phyloP scores from a whole-genome alignment of 164 flowering plant genomes.

The Tetracentron sinense region DNA sequence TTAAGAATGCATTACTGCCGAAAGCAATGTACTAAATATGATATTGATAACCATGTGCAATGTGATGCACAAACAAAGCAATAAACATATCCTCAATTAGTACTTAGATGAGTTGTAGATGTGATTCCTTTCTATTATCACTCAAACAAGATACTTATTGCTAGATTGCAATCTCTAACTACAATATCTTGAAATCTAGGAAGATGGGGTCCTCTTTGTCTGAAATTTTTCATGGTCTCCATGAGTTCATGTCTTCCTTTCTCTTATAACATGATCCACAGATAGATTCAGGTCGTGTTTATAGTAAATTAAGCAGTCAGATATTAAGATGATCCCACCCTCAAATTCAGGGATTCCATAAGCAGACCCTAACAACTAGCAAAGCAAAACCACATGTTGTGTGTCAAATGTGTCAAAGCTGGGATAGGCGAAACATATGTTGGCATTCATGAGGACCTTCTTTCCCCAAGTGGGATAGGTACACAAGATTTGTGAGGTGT shows the following conservation, averaged over 20 bases:
- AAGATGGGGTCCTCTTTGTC: constrained; percentile 14
- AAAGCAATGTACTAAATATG: too few relatives aligned
- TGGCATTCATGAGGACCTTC: not conserved
- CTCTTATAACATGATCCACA: too few relatives aligned
- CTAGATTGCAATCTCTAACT: not conserved
- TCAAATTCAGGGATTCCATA: constrained; percentile 12
- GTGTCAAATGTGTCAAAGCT: not conserved
- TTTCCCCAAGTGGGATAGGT: constrained; percentile 6
- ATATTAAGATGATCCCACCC: constrained; percentile 1
- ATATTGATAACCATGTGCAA: too few relatives aligned
- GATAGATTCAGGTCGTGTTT: too few relatives aligned
- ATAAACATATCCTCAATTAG: too few relatives aligned
- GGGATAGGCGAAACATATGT: constrained; percentile 14
- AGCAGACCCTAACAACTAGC: constrained; percentile 3
- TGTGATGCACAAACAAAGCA: too few relatives aligned
- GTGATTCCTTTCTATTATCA: too few relatives aligned
- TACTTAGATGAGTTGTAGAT: too few relatives aligned
- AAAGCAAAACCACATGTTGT: too few relatives aligned
- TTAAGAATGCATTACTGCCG: too few relatives aligned
- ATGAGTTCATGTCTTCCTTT: not conserved
- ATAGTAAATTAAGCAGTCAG: constrained; percentile 2
- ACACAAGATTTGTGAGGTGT: constrained; percentile 9
- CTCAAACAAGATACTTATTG: too few relatives aligned
- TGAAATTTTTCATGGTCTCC: constrained; percentile 8
- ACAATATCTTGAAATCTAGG: constrained; percentile 4